Percentiles rank a stretch among this genome's conserved stretches.
Conservation (phyloP, 2,329 filamentous ascomycete genomes). For the Neofusicoccum kwambonambiense region DNA sequence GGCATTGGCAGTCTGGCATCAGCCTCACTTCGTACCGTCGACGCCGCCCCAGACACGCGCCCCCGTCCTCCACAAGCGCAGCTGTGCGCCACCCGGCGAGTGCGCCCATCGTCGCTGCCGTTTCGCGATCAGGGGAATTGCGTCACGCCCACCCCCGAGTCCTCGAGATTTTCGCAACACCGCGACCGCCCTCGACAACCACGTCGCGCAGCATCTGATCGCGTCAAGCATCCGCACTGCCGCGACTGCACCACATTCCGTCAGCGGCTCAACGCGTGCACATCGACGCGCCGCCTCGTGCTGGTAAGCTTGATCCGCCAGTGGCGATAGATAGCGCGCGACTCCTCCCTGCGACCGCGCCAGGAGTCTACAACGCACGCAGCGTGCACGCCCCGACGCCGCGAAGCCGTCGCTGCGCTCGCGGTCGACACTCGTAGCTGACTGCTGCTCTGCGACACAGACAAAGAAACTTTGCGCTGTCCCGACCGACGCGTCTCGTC, state of each 20-base stretch:
- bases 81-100: constrained; percentile 12
- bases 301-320: constrained; percentile 13
- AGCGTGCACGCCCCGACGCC: background rate
- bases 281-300: constrained; percentile 7
- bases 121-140: constrained; percentile 18
- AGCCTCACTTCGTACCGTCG: constrained; percentile 18
- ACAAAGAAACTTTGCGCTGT: constrained; percentile 4
- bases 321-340: constrained; percentile 17
- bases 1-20: constrained; percentile 19
- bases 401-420: background rate
- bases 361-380: constrained; percentile 9
- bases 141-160: constrained; percentile 18
- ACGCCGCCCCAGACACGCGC: constrained; percentile 14
- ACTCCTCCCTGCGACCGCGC: constrained; percentile 18
- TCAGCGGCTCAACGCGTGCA: constrained; percentile 9
- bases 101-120: constrained; percentile 17
- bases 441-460: constrained; percentile 16
- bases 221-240: background rate
- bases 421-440: constrained; percentile 2
- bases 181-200: background rate
- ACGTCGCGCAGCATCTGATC: constrained; percentile 2
- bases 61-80: constrained; percentile 1
- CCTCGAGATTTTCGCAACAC: constrained; percentile 18
- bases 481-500: background rate
- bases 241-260: background rate